These are phyloP conservation scores for Singerocomus rubriflavus DNA, from an alignment of 1,284 basidiomycete genomes.

Conservation along the genomic window DNA sequence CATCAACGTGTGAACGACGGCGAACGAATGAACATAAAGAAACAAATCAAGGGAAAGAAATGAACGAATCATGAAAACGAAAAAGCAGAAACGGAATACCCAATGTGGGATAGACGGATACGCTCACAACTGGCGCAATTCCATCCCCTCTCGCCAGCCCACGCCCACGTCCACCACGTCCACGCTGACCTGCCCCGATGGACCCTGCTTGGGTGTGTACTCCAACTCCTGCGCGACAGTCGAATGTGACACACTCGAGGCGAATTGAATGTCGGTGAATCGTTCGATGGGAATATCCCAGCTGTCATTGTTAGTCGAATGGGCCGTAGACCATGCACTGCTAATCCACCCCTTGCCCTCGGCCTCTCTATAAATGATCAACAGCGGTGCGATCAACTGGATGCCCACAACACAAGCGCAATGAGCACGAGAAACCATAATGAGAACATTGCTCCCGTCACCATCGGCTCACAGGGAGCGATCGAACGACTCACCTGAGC, in stretches of 20 bases:
- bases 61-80: too few species aligned
- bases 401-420: neutral
- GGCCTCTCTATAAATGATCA: constrained; percentile 30
- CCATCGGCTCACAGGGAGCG: neutral
- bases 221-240: constrained; percentile 4
- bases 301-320: constrained; percentile 2
- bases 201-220: constrained; percentile 8
- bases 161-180: neutral
- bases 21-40: too few species aligned
- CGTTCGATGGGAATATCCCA: constrained; percentile 15
- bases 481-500: constrained; percentile 20
- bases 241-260: constrained; percentile 16
- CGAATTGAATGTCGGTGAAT: constrained; percentile 30
- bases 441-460: neutral
- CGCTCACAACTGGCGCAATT: constrained; percentile 72
- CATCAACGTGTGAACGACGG: too few species aligned
- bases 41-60: too few species aligned
- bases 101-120: neutral
- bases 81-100: too few species aligned
- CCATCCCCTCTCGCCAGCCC: constrained; percentile 50
- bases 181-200: neutral
- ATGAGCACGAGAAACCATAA: constrained; percentile 2
- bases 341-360: constrained; percentile 32
- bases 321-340: constrained; percentile 5
- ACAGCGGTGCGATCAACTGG: constrained; percentile 28